Base-by-base conservation (phyloP, 1,284 basidiomycete genomes). In the Cronartium ribicola region DNA sequence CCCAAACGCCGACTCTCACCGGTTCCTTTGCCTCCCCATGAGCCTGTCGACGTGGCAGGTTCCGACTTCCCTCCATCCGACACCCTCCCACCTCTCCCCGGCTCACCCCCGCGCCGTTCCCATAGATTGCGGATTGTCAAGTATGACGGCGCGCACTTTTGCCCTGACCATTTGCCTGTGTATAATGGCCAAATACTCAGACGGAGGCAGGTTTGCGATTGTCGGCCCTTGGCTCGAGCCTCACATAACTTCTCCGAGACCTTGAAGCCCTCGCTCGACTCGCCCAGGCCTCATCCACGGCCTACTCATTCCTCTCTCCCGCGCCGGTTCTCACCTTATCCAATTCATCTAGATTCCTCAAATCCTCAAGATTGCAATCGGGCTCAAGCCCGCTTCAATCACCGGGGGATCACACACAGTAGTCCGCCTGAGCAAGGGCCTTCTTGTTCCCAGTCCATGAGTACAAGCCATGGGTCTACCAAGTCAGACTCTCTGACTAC, bases 121-220 rank as follows among this genome's bases (percentile, higher is more conserved):
- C 67, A 43, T 7, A 14, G 41, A 36, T 22, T 60, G 60, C 67
- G 67, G n/a, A 14, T 68, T n/a, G 55, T 68, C 55, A 60, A 68
- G 44, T 68, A 68, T 11, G 36, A 40, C 29, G 67, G 67, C 8
- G 67, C 55, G 4, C 57, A 59, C 48, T 68, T 68, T 59, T 68
- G 39, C 20, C 57, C 43, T 22, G 67, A 68, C 55, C 67, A 43
- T 14, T 29, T 68, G 67, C 67, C 67, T 11, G 55, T 68, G 43
- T 68, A 61, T 43, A 68, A 68, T 40, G 55, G 67, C 2, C 55
- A 68, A 29, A 59, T 60, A 39, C 29, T 68, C 37, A 51, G 22
- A 20, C 48, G 48, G 17, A 51, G 22, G 22, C 48, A 51, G 22
- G 10, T 20, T 51, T 51, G 48, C 22, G 22, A 51, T 17, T 51